Evolutionary conservation across 1,284 basidiomycete genomes (phyloP).

Genomic region (Ustilago hordei): DNA sequence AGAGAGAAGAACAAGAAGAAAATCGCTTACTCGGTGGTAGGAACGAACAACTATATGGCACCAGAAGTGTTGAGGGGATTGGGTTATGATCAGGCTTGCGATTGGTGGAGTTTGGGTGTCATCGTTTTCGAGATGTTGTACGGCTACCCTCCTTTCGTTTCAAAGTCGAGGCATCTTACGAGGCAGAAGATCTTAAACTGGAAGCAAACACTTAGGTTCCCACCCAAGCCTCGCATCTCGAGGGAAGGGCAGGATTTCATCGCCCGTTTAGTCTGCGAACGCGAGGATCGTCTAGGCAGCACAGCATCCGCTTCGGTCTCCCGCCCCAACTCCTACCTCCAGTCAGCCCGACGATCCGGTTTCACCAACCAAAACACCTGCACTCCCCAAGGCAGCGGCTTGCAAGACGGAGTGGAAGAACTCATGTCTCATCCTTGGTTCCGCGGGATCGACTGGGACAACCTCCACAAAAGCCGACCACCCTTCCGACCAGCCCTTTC

Average conservation of each 20-base stretch:
- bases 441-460: constrained; percentile 59
- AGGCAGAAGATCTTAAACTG: constrained; percentile 78
- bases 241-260: constrained; percentile 88
- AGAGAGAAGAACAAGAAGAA: constrained; percentile 86
- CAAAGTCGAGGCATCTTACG: constrained; percentile 65
- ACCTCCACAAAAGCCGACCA: constrained; percentile 74
- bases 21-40: constrained; percentile 91
- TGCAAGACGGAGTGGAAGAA: constrained; percentile 82
- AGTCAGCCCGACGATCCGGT: constrained; percentile 79
- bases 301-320: constrained; percentile 78
- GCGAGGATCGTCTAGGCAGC: constrained; percentile 88
- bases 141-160: constrained; percentile 82
- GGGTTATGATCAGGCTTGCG: constrained; percentile 92
- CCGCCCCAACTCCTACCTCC: constrained; percentile 80
- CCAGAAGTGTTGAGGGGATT: constrained; percentile 88
- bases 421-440: constrained; percentile 78
- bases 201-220: constrained; percentile 87
- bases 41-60: constrained; percentile 77
- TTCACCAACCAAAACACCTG: constrained; percentile 72
- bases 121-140: constrained; percentile 75
- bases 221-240: constrained; percentile 83
- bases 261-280: constrained; percentile 88
- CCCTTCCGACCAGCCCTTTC: constrained; percentile 87
- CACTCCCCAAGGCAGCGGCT: constrained; percentile 19
- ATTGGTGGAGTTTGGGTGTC: constrained; percentile 97